Base-by-base conservation (phyloP, 805 yeast species). In the Candida sanyiensis region DNA sequence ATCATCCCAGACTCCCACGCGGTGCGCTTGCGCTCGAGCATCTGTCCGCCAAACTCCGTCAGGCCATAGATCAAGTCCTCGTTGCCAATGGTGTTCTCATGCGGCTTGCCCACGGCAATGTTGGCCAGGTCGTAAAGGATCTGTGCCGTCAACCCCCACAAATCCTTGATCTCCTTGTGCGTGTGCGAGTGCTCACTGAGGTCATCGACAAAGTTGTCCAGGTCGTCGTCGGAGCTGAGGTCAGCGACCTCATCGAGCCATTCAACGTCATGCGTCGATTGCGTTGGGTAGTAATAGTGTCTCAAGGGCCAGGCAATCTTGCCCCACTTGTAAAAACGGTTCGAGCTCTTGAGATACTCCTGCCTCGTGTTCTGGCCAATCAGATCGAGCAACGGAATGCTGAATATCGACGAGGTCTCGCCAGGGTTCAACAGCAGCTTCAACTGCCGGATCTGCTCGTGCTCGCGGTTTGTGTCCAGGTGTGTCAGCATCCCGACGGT, bases 91-190 rank as follows among this genome's bases (percentile, higher is more conserved):
- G 64, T 56, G 11, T 48, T 53, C 24, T 47, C 51, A 8, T 43
- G 40, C 8, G 57, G 44, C 37, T 56, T 44, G 28, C 64, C 64
- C 49, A 74, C 46, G 4, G 73, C 63, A 8, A 82, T 66, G 40
- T 68, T 69, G 2, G 87, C 80, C 21, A 83, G 52, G 54, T 83
- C 90, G 50, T 75, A 83, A n/a, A 83, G 54, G 8, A 83, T 83
- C 52, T 81, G 82, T 3, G 89, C 90, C 0, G 93, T 83, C 26
- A 83, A 61, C 1, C 94, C 94, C 94, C 93, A 83, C 5, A 84
- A 79, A 51, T 82, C 83, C 51, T 83, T 75, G 27, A 78, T 70
- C 25, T 64, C 75, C 53, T 48, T 70, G 56, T 63, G 52, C 56
- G 42, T 53, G 54, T 21, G 52, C 56, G 42, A 52, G 54, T 21